Percentiles rank a stretch among this genome's conserved stretches.
These are phyloP conservation scores for Penstemon davidsonii DNA, from an alignment of 257 asterid genomes.

Conservation along the genomic window DNA sequence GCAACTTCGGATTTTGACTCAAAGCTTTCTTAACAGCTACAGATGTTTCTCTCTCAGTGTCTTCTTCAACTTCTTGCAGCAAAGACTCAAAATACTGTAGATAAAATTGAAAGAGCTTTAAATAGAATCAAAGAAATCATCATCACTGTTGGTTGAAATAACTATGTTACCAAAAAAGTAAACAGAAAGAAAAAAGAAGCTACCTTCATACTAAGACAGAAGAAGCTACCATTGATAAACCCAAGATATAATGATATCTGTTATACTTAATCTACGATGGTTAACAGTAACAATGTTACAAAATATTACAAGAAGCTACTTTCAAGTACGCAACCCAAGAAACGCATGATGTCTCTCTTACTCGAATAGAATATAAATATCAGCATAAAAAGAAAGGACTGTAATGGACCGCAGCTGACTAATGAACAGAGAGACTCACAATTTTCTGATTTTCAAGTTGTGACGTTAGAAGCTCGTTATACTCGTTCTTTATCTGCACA, in stretches of 20 bases:
- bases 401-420: conserved; percentile 7
- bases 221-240: background rate
- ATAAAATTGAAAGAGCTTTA: conserved; percentile 32
- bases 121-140: conserved; percentile 27
- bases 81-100: conserved; percentile 83
- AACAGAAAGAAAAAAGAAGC: background rate
- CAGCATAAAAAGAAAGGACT: background rate
- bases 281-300: background rate
- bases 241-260: background rate
- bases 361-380: conserved; percentile 5
- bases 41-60: conserved; percentile 58
- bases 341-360: background rate
- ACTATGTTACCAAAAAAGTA: background rate
- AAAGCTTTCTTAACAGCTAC: conserved; percentile 73
- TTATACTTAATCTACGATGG: background rate
- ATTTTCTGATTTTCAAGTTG: conserved; percentile 91
- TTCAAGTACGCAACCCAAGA: conserved; percentile 8
- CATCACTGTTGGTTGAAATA: background rate
- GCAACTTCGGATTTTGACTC: conserved; percentile 67
- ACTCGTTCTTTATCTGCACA: conserved; percentile 86
- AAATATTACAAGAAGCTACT: conserved; percentile 9
- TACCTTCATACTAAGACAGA: too few relatives aligned
- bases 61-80: conserved; percentile 73
- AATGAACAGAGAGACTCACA: conserved; percentile 47
- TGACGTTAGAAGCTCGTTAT: conserved; percentile 80